Evolutionary conservation across 768 basidiomycete genomes (phyloP).

Genomic region (Termitomyces sp.): DNA sequence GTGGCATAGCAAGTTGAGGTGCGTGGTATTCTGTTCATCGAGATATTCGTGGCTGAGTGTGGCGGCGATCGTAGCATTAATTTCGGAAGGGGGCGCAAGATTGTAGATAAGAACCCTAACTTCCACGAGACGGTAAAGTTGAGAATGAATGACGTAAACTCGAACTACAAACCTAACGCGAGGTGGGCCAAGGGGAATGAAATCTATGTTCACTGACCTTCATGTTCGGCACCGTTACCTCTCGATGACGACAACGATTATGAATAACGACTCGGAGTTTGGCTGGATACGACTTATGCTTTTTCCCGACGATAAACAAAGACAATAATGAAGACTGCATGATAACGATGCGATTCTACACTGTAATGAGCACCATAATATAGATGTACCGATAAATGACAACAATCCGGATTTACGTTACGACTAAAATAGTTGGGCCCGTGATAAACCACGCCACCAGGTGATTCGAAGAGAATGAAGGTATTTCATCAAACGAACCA

Average conservation of each 20-base stretch:
- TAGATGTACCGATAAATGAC: neutral
- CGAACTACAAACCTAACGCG: constrained; percentile 63
- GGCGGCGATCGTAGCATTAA: neutral
- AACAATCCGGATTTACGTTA: neutral
- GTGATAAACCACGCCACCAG: no score
- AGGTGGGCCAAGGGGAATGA: constrained; percentile 47
- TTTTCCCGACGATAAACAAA: neutral
- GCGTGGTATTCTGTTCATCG: constrained; percentile 19
- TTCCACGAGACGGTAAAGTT: constrained; percentile 65
- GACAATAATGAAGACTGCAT: neutral
- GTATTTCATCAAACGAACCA: no score
- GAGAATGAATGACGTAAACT: constrained; percentile 45
- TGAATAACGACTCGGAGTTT: no score
- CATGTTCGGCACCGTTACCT: no score
- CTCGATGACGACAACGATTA: neutral
- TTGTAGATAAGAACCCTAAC: constrained; percentile 42
- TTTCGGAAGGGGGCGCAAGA: constrained; percentile 48
- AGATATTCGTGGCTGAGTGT: neutral
- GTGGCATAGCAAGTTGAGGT: constrained; percentile 59
- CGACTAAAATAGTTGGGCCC: no score
- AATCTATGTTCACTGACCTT: constrained; percentile 34
- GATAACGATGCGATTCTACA: neutral
- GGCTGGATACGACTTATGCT: neutral
- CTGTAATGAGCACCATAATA: neutral
- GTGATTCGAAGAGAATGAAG: no score